Evolutionary conservation across 2,329 filamentous ascomycete genomes (phyloP).

Genomic region (Hortaea werneckii): DNA sequence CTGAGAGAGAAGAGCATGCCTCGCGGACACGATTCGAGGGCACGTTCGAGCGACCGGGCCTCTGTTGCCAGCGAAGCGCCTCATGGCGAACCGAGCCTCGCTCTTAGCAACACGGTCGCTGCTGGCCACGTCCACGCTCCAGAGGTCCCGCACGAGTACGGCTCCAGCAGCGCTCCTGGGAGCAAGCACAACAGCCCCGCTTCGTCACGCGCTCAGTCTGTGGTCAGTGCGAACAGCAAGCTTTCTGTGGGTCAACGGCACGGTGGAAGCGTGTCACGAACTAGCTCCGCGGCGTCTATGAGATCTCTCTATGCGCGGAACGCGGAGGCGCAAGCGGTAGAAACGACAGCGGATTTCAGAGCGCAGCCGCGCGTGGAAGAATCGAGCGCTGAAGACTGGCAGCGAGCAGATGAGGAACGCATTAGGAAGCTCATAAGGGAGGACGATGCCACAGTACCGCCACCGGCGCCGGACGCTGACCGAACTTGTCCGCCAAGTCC

Average conservation of each 20-base stretch:
- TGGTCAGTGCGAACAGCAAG: conserved; percentile 11
- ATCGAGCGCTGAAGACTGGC: conserved; percentile 22
- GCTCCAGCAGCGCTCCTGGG: conserved; percentile 21
- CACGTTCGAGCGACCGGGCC: conserved; percentile 56
- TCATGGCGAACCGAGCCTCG: conserved; percentile 54
- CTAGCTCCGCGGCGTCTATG: conserved; percentile 20
- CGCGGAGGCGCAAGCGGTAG: not conserved
- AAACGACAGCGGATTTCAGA: not conserved
- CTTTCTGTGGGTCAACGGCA: conserved; percentile 1
- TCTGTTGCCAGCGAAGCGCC: conserved; percentile 45
- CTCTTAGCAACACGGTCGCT: conserved; percentile 51
- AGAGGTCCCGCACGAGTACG: conserved; percentile 34
- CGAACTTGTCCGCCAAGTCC: conserved; percentile 38
- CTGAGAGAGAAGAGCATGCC: conserved; percentile 33
- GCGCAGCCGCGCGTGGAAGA: conserved; percentile 15
- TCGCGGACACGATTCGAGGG: conserved; percentile 40
- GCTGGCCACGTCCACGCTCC: conserved; percentile 49
- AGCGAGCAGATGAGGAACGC: conserved; percentile 25
- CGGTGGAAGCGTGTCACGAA: conserved; percentile 14
- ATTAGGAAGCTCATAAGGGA: conserved; percentile 24
- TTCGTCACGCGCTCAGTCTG: conserved; percentile 13
- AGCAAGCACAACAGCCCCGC: conserved; percentile 19
- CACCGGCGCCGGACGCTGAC: conserved; percentile 23
- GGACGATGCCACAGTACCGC: conserved; percentile 17
- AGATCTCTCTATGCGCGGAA: conserved; percentile 9